These are phyloP conservation scores for Psilocybe cyanescens DNA, from an alignment of 768 basidiomycete species.

Conservation along the genomic window DNA sequence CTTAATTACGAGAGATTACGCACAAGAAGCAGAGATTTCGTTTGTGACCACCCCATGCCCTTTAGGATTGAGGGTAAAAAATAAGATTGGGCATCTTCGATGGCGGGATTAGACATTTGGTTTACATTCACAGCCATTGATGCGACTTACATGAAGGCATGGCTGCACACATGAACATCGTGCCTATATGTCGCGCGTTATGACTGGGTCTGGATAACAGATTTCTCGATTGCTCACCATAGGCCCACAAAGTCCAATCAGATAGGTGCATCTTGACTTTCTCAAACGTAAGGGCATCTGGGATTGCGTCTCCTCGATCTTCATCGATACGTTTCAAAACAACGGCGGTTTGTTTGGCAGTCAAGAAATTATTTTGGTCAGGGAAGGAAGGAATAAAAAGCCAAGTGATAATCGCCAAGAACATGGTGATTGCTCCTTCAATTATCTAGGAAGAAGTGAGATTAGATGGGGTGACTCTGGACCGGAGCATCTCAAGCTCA, in stretches of 20 bases:
- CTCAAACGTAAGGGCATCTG: conserved; percentile 40
- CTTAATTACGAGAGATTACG: conserved; percentile 18
- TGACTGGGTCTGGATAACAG: conserved; percentile 1
- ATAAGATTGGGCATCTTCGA: conserved; percentile 43
- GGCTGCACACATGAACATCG: conserved; percentile 49
- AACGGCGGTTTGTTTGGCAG: conserved; percentile 43
- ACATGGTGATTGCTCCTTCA: conserved; percentile 47
- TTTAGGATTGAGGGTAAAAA: conserved; percentile 51
- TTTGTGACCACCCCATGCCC: conserved; percentile 45
- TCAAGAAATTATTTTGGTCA: conserved; percentile 49
- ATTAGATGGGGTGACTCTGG: not conserved
- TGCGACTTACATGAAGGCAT: conserved; percentile 42
- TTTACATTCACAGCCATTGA: not conserved
- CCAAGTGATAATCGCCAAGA: conserved; percentile 44
- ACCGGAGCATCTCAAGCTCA: conserved; percentile 23
- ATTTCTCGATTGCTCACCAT: conserved; percentile 32
- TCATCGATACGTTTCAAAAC: conserved; percentile 51
- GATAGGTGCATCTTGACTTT: conserved; percentile 42
- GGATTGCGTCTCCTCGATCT: conserved; percentile 53
- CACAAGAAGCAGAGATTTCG: conserved; percentile 42
- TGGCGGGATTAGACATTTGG: conserved; percentile 1
- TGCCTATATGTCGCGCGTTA: conserved; percentile 28
- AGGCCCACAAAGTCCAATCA: conserved; percentile 53
- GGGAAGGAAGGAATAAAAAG: conserved; percentile 51
- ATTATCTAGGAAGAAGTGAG: conserved; percentile 36